Base-by-base conservation (phyloP, 371 early-diverging fungal genomes). In the Mortierella polycephala region DNA sequence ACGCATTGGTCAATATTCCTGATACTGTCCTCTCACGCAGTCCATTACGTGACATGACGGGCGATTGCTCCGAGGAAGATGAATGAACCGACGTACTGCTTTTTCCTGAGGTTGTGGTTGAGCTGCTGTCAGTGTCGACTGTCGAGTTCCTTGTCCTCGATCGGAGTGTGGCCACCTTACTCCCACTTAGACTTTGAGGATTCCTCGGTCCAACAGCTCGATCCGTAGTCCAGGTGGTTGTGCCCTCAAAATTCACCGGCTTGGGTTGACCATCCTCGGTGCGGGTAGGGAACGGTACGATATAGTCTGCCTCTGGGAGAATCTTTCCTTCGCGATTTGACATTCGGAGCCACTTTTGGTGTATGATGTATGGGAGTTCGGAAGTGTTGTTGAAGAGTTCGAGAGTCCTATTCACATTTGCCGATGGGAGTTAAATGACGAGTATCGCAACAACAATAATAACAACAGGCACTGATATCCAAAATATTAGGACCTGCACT, bases 221-320 rank as follows among this genome's bases (percentile, higher is more conserved):
- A 14, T 75, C 75, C 12, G 62, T 57, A 13, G 69, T 75, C 75
- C 75, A 75, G 12, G 69, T 61, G 5, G 47, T 62, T 1, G 67
- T 45, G 18, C 67, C 71, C 0, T 63, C 50, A 9, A 57, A 62
- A 21, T 55, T 41, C 12, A 39, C 45, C 42, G 65, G 58, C 14
- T 59, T 63, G 7, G 16, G 53, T 13, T 54, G 59, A 1, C 63
- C 70, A 18, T 70, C 57, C 39, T 69, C 70, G 21, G 66, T 55
- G 20, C 60, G 71, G 8, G 70, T 57, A 13, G 67, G 71, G 44
- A 71, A 70, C 6, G 71, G 71, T 1, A 75, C 76, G 37, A 70
- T 67, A 41, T 54, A 64, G 0, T 75, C 61, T 5, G 67, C 14
- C 44, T 75, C 76, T n/a, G 71, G 60, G 10, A 64, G 59, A 16